A percentile compares a stretch with the other conserved stretches of the same genome.
These are phyloP conservation scores for Vaucheria bursata DNA, from an alignment of 352 stramenopile genomes.

Conservation along the genomic window DNA sequence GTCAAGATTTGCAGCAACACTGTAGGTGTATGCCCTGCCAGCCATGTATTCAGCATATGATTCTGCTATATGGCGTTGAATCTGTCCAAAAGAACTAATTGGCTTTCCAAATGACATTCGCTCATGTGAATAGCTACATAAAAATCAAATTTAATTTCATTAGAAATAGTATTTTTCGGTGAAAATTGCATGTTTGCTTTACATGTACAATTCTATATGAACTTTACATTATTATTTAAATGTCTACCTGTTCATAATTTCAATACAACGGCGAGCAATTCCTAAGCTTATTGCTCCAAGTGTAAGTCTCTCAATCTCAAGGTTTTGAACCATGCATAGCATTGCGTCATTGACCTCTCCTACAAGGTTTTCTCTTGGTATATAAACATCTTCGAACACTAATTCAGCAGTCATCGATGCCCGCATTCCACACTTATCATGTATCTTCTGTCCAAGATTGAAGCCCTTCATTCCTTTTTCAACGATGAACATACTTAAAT, in stretches of 20 bases:
- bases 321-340: slow-evolving; percentile 88
- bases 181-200: too few species aligned
- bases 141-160: background rate
- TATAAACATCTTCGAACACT: slow-evolving; percentile 91
- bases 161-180: too few species aligned
- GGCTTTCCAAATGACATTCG: slow-evolving; percentile 84
- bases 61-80: slow-evolving; percentile 89
- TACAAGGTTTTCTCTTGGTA: slow-evolving; percentile 82
- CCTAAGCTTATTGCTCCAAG: slow-evolving; percentile 85
- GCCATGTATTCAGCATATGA: slow-evolving; percentile 97
- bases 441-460: slow-evolving; percentile 90
- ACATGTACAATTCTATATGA: too few species aligned
- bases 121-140: slow-evolving; percentile 66
- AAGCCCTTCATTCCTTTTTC: slow-evolving; percentile 91
- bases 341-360: slow-evolving; percentile 64
- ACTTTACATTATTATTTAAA: too few species aligned
- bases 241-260: slow-evolving; percentile 86
- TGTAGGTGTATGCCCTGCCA: slow-evolving; percentile 91
- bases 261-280: slow-evolving; percentile 71
- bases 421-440: slow-evolving; percentile 89
- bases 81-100: slow-evolving; percentile 76
- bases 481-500: slow-evolving; percentile 94
- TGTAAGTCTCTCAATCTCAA: slow-evolving; percentile 96
- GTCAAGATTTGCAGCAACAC: slow-evolving; percentile 83
- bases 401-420: slow-evolving; percentile 94